Percentiles rank a stretch among this genome's conserved stretches.
Evolutionary conservation across 2,329 filamentous ascomycete genomes (phyloP).

Genomic region (Diaporthe amygdali): DNA sequence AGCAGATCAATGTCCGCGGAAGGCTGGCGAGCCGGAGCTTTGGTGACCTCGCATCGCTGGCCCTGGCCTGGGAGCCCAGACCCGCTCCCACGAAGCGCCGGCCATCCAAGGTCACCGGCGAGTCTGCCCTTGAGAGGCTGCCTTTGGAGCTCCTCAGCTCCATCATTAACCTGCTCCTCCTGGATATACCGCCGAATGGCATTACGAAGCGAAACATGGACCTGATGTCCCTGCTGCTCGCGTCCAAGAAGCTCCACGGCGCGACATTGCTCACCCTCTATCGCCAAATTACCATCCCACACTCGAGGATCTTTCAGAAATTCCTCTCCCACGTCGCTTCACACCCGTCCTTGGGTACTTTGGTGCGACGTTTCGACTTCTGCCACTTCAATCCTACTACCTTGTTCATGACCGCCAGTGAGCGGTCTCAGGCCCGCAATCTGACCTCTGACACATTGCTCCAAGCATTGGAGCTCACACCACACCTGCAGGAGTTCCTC

Average conservation of each 20-base stretch:
- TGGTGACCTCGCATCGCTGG: conserved; percentile 62
- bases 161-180: conserved; percentile 76
- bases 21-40: conserved; percentile 66
- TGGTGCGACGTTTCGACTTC: conserved; percentile 82
- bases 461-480: conserved; percentile 73
- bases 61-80: conserved; percentile 58
- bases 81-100: conserved; percentile 19
- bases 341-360: conserved; percentile 72
- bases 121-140: conserved; percentile 68
- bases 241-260: conserved; percentile 76
- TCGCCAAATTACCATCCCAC: conserved; percentile 79
- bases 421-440: conserved; percentile 77
- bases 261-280: conserved; percentile 79
- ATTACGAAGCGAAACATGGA: conserved; percentile 79
- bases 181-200: conserved; percentile 77
- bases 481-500: conserved; percentile 78
- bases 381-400: conserved; percentile 85
- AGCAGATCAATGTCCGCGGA: conserved; percentile 64
- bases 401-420: conserved; percentile 75
- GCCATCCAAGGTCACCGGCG: conserved; percentile 42
- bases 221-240: conserved; percentile 75
- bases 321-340: conserved; percentile 72
- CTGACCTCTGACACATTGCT: conserved; percentile 76
- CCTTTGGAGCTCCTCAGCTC: conserved; percentile 73
- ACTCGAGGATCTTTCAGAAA: conserved; percentile 84